Evolutionary conservation across 208 protist species (phyloP).

Genomic region (Acanthamoeba royreba): DNA sequence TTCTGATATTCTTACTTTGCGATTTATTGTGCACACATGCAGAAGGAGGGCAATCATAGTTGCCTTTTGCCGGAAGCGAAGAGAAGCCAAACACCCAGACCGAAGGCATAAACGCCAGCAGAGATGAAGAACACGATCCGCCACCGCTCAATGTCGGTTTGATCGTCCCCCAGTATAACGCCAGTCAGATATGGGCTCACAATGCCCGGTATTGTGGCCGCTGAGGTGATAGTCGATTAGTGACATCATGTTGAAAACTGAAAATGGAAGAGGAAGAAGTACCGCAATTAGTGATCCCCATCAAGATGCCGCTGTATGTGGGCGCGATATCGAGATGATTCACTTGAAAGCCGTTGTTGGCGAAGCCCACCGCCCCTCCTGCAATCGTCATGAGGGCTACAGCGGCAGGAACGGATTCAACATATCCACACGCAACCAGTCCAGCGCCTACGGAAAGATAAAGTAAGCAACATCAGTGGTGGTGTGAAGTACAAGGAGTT

Average conservation of each 20-base stretch:
- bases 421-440: not conserved
- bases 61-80: conserved; percentile 31
- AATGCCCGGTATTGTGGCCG: conserved; percentile 30
- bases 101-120: not conserved
- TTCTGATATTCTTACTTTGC: too few relatives aligned
- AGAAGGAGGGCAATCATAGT: too few relatives aligned
- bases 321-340: conserved; percentile 48
- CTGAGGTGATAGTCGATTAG: not conserved
- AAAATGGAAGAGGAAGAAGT: not conserved
- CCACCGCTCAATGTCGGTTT: not conserved
- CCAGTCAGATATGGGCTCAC: conserved; percentile 18
- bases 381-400: conserved; percentile 42
- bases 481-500: not conserved
- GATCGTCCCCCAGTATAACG: not conserved
- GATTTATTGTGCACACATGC: too few relatives aligned
- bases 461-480: not conserved
- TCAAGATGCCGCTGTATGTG: conserved; percentile 14
- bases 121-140: conserved; percentile 42
- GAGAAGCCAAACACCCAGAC: not conserved
- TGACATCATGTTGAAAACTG: not conserved
- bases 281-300: conserved; percentile 43
- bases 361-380: not conserved
- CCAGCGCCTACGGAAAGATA: not conserved
- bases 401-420: not conserved
- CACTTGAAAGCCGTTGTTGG: conserved; percentile 11